phyloP scores from a whole-genome alignment of 177 flowering plant species.

The Vitis hybrid region DNA sequence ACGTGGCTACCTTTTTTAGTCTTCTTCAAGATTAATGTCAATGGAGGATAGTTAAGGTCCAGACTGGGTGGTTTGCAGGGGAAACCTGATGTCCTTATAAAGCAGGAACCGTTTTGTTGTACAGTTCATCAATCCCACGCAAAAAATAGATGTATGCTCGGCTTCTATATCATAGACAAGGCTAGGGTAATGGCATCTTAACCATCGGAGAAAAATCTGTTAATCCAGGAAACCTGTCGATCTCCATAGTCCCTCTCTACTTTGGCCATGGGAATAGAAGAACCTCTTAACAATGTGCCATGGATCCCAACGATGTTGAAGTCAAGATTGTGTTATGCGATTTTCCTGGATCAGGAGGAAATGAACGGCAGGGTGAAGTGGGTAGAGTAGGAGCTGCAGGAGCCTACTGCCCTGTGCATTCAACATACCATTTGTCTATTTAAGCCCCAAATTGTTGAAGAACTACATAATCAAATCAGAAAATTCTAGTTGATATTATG shows the following conservation, averaged over 20 bases:
- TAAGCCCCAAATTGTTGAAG: no score
- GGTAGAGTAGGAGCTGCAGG: no score
- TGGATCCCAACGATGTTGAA: no score
- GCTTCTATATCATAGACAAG: slow-evolving; percentile 32
- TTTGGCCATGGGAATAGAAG: neutral
- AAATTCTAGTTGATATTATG: no score
- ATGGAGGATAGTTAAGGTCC: slow-evolving; percentile 46
- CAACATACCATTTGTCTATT: no score
- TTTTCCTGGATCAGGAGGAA: no score
- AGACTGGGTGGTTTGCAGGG: slow-evolving; percentile 20
- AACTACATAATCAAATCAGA: no score
- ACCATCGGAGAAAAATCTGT: slow-evolving; percentile 14
- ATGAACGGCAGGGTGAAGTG: no score
- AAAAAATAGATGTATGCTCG: slow-evolving; percentile 30
- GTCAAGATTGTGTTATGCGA: no score
- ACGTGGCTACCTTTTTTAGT: slow-evolving; percentile 24
- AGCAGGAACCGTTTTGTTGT: slow-evolving; percentile 23
- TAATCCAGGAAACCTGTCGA: slow-evolving; percentile 21
- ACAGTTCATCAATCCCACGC: slow-evolving; percentile 29
- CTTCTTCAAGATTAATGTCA: slow-evolving; percentile 29
- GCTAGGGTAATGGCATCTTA: slow-evolving; percentile 43
- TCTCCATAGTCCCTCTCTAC: slow-evolving; percentile 26
- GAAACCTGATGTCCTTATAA: slow-evolving; percentile 25
- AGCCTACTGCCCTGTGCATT: no score
- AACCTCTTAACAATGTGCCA: no score